Conservation (phyloP, 257 asterid genomes). For the Ilex asprella region DNA sequence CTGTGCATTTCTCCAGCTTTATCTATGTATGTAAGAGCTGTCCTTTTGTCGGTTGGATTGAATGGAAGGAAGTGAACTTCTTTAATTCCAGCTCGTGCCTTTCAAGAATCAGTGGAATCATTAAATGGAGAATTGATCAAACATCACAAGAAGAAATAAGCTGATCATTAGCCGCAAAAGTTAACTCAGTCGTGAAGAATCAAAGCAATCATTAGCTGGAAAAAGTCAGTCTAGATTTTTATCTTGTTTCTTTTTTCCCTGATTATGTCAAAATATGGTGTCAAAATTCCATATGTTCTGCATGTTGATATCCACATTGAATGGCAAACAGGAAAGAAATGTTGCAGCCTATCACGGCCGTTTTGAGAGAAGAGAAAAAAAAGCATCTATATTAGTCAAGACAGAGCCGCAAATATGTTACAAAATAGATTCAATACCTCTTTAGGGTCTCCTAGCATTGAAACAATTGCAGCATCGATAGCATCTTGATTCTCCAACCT, state of each 20-base stretch:
- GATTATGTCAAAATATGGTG: too few relatives aligned
- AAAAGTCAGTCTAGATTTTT: too few relatives aligned
- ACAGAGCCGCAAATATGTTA: too few relatives aligned
- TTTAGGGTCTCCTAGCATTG: conserved; percentile 29
- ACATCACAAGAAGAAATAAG: too few relatives aligned
- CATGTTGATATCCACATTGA: background rate
- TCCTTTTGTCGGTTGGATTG: conserved; percentile 33
- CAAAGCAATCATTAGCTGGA: too few relatives aligned
- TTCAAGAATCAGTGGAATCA: background rate
- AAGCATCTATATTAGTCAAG: too few relatives aligned
- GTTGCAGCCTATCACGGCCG: too few relatives aligned
- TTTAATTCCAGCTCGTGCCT: conserved; percentile 30
- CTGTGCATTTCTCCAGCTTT: conserved; percentile 25
- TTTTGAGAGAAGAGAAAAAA: too few relatives aligned
- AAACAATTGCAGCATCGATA: conserved; percentile 29
- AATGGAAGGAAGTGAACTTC: conserved; percentile 33
- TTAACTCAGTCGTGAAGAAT: too few relatives aligned
- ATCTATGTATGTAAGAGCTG: conserved; percentile 28
- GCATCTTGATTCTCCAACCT: conserved; percentile 37
- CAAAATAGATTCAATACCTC: conserved; percentile 13
- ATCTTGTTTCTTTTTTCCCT: too few relatives aligned
- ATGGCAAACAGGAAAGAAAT: background rate
- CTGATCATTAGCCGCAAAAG: too few relatives aligned
- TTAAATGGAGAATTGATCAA: background rate
- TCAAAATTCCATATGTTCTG: background rate